Conservation (phyloP, 305 asterid genomes). For the Fraxinus dipetala region DNA sequence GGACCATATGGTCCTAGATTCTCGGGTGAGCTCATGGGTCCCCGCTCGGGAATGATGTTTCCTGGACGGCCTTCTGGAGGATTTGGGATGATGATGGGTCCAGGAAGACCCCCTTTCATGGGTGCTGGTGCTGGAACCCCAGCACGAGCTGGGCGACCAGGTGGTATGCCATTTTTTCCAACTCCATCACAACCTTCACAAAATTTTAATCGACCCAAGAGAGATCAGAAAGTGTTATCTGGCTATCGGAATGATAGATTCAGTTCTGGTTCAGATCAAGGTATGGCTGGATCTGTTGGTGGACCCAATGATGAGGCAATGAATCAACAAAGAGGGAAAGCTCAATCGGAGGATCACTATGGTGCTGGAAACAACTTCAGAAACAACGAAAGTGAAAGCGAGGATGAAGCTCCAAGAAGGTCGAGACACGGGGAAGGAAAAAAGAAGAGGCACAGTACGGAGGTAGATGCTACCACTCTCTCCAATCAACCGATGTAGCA, state of each 20-base stretch:
- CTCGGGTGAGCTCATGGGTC: conserved; percentile 63
- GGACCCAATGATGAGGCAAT: conserved; percentile 41
- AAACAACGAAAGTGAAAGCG: conserved; percentile 79
- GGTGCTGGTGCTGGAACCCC: conserved; percentile 38
- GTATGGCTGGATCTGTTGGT: conserved; percentile 31
- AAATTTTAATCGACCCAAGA: conserved; percentile 42
- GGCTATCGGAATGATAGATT: conserved; percentile 43
- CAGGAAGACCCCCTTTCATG: conserved; percentile 70
- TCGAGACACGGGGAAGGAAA: conserved; percentile 85
- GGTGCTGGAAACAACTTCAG: conserved; percentile 48
- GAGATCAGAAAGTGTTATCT: conserved; percentile 45
- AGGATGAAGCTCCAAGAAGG: conserved; percentile 92
- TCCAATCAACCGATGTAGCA: conserved; percentile 29
- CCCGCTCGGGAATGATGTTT: conserved; percentile 68
- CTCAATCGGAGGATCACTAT: conserved; percentile 41
- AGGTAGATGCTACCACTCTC: conserved; percentile 38
- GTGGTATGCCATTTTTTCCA: conserved; percentile 47
- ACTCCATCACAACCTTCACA: conserved; percentile 51
- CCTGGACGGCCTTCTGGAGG: conserved; percentile 65
- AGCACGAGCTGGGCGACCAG: conserved; percentile 49
- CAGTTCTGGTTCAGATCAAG: conserved; percentile 44
- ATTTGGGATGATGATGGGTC: conserved; percentile 83
- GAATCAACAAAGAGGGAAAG: conserved; percentile 39
- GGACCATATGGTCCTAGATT: conserved; percentile 76
- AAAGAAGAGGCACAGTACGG: conserved; percentile 64